Evolutionary conservation across 306 rosid species (phyloP), one percentile per base, ranked within the genome.

Genomic region (Dryas alaskensis): DNA sequence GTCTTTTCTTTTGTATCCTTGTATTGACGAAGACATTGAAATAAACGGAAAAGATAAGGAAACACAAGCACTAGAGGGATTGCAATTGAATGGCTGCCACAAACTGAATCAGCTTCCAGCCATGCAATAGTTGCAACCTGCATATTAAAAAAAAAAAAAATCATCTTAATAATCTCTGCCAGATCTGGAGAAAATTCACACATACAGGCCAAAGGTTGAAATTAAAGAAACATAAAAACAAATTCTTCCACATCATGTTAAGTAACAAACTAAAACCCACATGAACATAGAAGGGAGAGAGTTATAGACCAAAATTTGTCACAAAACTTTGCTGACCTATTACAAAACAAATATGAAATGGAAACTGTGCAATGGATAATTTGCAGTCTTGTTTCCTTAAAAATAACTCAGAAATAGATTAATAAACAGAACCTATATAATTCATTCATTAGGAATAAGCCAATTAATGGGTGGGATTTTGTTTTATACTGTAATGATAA

Each of bases 91-190:
- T 95, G 98, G 81, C 99, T 87, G 39, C 99, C 99, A 74, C 99
- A 95, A 73, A 92, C 90, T 81, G 99, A 95, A 83, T 95, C 99
- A 74, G 97, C 99, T 90, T 95, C 99, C 80, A 95, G 87, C 98
- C 99, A 95, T 42, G 98, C 99, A 79, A 95, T 92, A 65, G 99
- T 95, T 54, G 99, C 99, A 86, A 95, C 99, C 99, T 95, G 84
- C 81, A 85, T 55, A 60, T 10, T 25, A 22, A 4, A 25, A 31
- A 12, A 22, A 22, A 19, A 22, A 7, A 59, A 10, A 0, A 0
- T 37, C 10, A 37, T 60, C 45, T 37, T 17, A 60, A 31, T 60
- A 37, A 31, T 60, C 8, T 45, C 9, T 45, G 9, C 9, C 63
- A 57, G 65, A 10, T 60, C 31, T 31, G 9, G 65, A 27, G 45